Base-by-base conservation (phyloP, 2,329 filamentous ascomycete species). In the Stachybotrys elegans region DNA sequence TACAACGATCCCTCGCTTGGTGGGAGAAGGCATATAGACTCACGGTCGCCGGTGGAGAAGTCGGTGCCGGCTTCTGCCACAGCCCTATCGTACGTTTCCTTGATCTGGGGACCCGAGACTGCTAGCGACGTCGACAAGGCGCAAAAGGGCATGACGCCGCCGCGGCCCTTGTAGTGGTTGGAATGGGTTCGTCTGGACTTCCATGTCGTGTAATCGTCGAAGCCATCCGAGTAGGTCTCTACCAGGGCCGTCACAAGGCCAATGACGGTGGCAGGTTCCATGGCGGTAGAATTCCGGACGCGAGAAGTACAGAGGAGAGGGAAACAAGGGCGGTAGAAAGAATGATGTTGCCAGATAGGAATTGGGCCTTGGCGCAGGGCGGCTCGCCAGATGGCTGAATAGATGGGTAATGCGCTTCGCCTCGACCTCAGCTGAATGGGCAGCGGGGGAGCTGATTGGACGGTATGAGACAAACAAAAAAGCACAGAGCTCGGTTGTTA, bases 41-140 rank as follows among this genome's bases (percentile, higher is more conserved):
- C 48, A 68, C 65, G 53, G 41, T 70, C 65, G 29, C 68, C 68
- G 1, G 45, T 46, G 2, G 55, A 51, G 40, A 65, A 70, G 4
- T 58, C 57, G 5, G 57, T 43, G 0, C 68, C 67, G 19, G 69
- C 53, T 3, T 67, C 52, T 16, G 60, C 56, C 3, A 53, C 56
- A 9, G 60, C 65, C 17, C 55, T 53, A 14, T 59, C 55, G 42
- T 62, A 69, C 2, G 58, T 57, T 11, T 66, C 60, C 31, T 56
- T 53, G 43, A 67, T 54, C 35, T 50, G 56, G 5, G 46, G 48
- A 9, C 50, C 51, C 17, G 66, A 66, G 9, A 61, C 51, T 38
- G 44, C 50, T 32, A 69, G 52, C 16, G 66, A 68, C 1, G 60
- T 59, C 45, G 57, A 59, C 35, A 67, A 51, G 13, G 61, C 63